Evolutionary conservation across 2,329 filamentous ascomycete genomes (phyloP).

Genomic region (Aspergillus floridensis): DNA sequence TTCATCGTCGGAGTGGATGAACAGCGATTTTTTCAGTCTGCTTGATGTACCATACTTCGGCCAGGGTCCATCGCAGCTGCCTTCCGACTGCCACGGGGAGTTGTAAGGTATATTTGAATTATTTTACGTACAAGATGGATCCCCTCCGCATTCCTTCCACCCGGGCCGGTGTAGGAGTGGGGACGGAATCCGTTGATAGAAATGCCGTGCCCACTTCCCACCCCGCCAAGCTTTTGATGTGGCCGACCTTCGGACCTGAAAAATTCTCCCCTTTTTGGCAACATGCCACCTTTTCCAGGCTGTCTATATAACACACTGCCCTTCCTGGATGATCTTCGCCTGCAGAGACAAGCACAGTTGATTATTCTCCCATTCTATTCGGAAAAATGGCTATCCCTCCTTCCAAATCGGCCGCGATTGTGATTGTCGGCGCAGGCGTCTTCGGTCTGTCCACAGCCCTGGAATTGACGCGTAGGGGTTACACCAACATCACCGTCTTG

Average conservation of each 20-base stretch:
- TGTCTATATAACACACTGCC: neutral
- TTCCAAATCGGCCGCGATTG: slow-evolving; percentile 25
- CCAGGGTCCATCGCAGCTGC: neutral
- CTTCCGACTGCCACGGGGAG: no score
- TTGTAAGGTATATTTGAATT: no score
- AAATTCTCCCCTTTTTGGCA: neutral
- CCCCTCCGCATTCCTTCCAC: neutral
- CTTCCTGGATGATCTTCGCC: neutral
- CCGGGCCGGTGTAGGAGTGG: neutral
- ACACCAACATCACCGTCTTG: slow-evolving; percentile 49
- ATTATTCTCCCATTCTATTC: neutral
- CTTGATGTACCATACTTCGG: neutral
- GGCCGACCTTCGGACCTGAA: neutral
- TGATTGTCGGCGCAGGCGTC: slow-evolving; percentile 45
- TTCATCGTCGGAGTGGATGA: neutral
- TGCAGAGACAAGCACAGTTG: neutral
- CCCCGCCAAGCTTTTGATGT: neutral
- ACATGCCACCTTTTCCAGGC: neutral
- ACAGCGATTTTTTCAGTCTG: neutral
- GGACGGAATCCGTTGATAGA: neutral
- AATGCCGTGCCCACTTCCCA: neutral
- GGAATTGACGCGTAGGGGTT: slow-evolving; percentile 46
- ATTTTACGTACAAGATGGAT: no score
- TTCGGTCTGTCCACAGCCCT: slow-evolving; percentile 47
- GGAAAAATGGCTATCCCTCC: neutral